Conservation (phyloP, 2,329 filamentous ascomycete genomes). For the Curvularia spicifera region DNA sequence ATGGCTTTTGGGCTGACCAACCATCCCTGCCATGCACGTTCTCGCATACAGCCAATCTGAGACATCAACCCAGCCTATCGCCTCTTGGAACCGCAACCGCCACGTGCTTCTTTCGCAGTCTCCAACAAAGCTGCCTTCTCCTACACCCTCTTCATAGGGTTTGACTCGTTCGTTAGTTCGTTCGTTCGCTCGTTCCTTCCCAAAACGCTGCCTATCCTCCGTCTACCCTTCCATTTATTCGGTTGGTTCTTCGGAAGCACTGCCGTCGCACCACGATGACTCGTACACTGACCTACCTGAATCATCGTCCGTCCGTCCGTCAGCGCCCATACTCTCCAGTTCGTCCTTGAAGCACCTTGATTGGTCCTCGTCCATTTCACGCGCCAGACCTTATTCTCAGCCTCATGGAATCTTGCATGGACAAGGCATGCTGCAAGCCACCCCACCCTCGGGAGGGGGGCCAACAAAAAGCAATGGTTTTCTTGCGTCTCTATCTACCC, state of each 20-base stretch:
- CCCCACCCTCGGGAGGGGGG: too few relatives aligned
- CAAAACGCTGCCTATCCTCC: neutral
- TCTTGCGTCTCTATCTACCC: too few relatives aligned
- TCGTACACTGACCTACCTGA: constrained; percentile 9
- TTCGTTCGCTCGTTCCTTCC: neutral
- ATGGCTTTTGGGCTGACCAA: constrained; percentile 12
- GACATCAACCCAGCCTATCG: constrained; percentile 25
- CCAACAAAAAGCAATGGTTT: neutral
- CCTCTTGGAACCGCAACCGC: constrained; percentile 25
- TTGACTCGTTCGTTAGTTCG: neutral
- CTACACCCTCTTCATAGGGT: neutral
- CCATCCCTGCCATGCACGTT: constrained; percentile 25
- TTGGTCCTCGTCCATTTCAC: neutral
- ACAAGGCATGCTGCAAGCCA: neutral
- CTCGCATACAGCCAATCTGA: constrained; percentile 40
- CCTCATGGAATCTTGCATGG: neutral
- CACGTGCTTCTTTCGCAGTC: constrained; percentile 14
- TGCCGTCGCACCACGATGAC: constrained; percentile 21
- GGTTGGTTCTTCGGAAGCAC: neutral
- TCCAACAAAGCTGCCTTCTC: constrained; percentile 16
- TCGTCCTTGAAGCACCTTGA: neutral
- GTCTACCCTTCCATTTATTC: too few relatives aligned
- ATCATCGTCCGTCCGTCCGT: constrained; percentile 1
- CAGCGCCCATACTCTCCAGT: neutral
- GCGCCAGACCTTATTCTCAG: neutral